Base-by-base conservation (phyloP, 2,329 filamentous ascomycete species). In the Nemania bipapillata region DNA sequence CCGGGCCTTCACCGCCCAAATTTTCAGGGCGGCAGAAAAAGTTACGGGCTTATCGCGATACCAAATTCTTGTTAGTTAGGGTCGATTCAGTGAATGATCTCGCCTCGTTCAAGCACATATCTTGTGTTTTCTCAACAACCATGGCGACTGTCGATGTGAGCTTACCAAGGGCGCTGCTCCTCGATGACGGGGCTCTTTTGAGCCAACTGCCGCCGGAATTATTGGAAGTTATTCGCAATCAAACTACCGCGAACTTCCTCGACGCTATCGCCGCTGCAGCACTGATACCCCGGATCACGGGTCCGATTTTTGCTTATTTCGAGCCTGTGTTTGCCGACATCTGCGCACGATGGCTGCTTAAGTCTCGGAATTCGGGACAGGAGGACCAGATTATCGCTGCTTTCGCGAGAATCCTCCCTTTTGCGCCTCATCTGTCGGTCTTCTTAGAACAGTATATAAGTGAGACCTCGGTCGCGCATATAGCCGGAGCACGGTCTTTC, bases 271-370 rank as follows among this genome's bases (percentile, higher is more conserved):
- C 92, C 74, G 83, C 86, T 74, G 87, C 89, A 68, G 89, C 92
- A 66, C 86, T 97, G 76, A 85, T 89, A 75, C 85, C 92, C 74
- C 83, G 84, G 81, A 86, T 89, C 79, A 95, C 93, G 75, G 89
- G 93, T 77, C 84, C 84, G 65, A 83, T 97, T 77, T 94, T 96
- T 77, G 83, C 87, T 72, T 86, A 91, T 76, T 94, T 94, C 79
- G 89, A 92, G 78, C 83, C 86, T 70, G 82, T 94, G 47, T 92
- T 96, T 75, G 88, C 93, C 74, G 94, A 97, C 80, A 84, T 96
- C 57, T 93, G 91, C 80, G 91, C 93, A 70, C 86, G 91, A 83
- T 97, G 93, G 93, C 83, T 91, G 52, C 83, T 85, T 75, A 79
- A 82, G 77, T 74, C 82, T 30, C 79, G 80, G 30, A 80, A 78